A percentile compares a stretch with the other conserved stretches of the same genome.
These are phyloP conservation scores for Isabelozyma rhagii DNA, from an alignment of 805 yeast genomes.

Conservation along the genomic window DNA sequence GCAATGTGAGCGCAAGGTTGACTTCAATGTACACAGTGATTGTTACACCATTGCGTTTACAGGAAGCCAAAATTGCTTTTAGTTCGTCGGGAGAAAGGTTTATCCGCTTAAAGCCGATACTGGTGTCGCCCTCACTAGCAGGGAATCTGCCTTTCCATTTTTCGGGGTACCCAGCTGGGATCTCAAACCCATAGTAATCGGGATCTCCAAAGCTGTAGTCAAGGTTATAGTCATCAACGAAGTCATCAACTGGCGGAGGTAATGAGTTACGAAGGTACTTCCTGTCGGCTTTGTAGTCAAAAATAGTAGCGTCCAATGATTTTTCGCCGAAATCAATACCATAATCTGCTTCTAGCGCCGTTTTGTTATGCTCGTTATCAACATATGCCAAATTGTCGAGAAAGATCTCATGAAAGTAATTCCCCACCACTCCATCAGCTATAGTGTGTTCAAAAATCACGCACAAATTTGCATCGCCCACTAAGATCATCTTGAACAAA, in stretches of 20 bases:
- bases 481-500: constrained; percentile 23
- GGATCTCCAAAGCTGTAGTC: constrained; percentile 26
- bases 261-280: constrained; percentile 20
- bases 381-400: constrained; percentile 22
- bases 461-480: constrained; percentile 18
- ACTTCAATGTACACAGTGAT: constrained; percentile 29
- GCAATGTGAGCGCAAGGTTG: constrained; percentile 22
- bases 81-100: constrained; percentile 23
- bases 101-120: constrained; percentile 23
- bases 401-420: constrained; percentile 31
- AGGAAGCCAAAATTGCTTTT: constrained; percentile 17
- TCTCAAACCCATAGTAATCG: constrained; percentile 16
- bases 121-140: constrained; percentile 5
- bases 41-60: constrained; percentile 27
- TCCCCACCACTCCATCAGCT: constrained; percentile 37
- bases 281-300: constrained; percentile 18
- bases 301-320: constrained; percentile 12
- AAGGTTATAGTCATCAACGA: constrained; percentile 19
- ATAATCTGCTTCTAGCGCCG: constrained; percentile 7
- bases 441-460: constrained; percentile 35
- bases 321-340: constrained; percentile 10
- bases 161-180: constrained; percentile 15
- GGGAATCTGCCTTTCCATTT: constrained; percentile 33
- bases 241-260: constrained; percentile 34
- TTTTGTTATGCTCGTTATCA: constrained; percentile 4